A percentile compares a stretch with the other conserved stretches of the same genome.
These are phyloP conservation scores for Pterocarpus macrocarpus DNA, from an alignment of 306 rosid genomes.

Conservation along the genomic window DNA sequence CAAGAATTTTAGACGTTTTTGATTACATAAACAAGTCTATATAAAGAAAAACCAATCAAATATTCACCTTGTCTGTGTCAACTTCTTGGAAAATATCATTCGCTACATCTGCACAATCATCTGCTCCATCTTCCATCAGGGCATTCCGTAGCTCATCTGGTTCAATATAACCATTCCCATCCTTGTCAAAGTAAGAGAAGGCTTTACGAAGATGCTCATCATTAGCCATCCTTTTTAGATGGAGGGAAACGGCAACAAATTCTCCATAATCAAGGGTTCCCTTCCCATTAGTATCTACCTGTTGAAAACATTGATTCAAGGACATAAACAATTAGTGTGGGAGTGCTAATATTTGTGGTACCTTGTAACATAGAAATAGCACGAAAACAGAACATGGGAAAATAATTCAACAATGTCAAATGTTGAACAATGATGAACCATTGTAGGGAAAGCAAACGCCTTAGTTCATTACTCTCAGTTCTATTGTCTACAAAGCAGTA, in stretches of 20 bases:
- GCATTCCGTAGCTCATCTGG: constrained; percentile 94
- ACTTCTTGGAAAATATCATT: constrained; percentile 98
- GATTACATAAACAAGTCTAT: constrained; percentile 24
- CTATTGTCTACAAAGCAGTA: neutral
- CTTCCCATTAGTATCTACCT: constrained; percentile 90
- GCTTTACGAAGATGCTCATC: constrained; percentile 97
- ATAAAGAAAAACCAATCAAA: neutral
- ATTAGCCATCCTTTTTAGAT: constrained; percentile 90
- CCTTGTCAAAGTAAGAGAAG: constrained; percentile 94
- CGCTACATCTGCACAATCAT: constrained; percentile 96
- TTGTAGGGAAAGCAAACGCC: neutral
- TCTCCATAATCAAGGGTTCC: constrained; percentile 93
- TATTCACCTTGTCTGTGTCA: constrained; percentile 93
- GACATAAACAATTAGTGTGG: constrained; percentile 5
- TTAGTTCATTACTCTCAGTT: neutral
- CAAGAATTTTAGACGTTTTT: constrained; percentile 36
- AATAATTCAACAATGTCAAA: neutral
- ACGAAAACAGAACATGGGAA: neutral
- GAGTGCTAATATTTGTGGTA: neutral
- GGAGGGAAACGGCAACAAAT: constrained; percentile 90
- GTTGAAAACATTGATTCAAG: constrained; percentile 46
- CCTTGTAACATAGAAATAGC: neutral
- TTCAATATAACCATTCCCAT: constrained; percentile 86
- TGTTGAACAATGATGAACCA: neutral
- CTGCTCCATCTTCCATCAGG: constrained; percentile 92